Evolutionary conservation across 2,329 filamentous ascomycete genomes (phyloP), one percentile per base, ranked within the genome.

Genomic region (Ophiostoma australiae): DNA sequence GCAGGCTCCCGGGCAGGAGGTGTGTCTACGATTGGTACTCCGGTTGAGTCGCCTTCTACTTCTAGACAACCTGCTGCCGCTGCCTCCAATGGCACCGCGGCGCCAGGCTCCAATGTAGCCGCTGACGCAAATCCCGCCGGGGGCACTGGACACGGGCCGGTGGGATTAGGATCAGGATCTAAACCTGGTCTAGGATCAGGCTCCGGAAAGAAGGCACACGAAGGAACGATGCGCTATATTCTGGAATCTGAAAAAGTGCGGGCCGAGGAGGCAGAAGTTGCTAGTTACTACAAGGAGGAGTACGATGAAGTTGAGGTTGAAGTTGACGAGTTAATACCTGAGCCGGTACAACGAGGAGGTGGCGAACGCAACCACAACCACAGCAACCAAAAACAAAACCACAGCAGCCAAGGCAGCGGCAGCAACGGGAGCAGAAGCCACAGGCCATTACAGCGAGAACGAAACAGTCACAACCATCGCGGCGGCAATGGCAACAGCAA

Each of bases 161-260:
- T 27, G 2, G 17, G 61, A 6, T n/a, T 33, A 20, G 61, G 61
- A 20, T 17, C 61, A 8, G 61, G 86, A 81, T 68, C 84, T 79
- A 52, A 52, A 4, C 4, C 27, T 20, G 17, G 61, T 4, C 10
- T 33, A 37, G 61, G 61, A 17, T 20, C 61, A n/a, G 61, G 86
- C 81, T 68, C 84, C 79, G 72, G 81, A 78, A 72, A 73, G 82
- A 80, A 75, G 83, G 77, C 70, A 80, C 79, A 85, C 76, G 90
- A 92, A 31, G 91, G 91, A 7, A 97, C 94, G 0, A 88, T 96
- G 74, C 87, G 95, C 7, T 98, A 97, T 79, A 92, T 97, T 80
- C 89, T 98, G 68, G 91, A 97, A 74, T 87, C 90, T 0, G 89
- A 90, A 70, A 86, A 90, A 68, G 93, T 93, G 1, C 85, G 86